Percentiles rank a stretch among this genome's conserved stretches.
Conservation (phyloP, 1,284 basidiomycete genomes). For the Microbotryum intermedium region DNA sequence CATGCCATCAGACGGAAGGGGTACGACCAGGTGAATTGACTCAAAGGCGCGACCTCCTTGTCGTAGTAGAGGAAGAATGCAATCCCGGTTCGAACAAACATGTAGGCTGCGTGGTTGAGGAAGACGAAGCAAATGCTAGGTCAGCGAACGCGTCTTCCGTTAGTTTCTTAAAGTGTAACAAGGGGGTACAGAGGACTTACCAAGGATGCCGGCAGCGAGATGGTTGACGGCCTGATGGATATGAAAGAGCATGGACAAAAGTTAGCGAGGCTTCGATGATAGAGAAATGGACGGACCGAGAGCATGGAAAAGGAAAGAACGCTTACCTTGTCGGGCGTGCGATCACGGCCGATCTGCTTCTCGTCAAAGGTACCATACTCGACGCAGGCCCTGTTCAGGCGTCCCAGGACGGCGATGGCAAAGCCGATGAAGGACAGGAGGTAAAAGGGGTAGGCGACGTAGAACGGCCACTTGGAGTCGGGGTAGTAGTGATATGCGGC, state of each 20-base stretch:
- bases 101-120: slow-evolving; percentile 6
- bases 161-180: no score
- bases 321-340: slow-evolving; percentile 17
- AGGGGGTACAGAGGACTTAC: not conserved
- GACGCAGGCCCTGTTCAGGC: slow-evolving; percentile 7
- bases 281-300: no score
- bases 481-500: not conserved
- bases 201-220: not conserved
- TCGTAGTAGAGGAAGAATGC: slow-evolving; percentile 11
- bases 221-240: no score
- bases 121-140: not conserved
- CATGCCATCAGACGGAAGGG: slow-evolving; percentile 13
- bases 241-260: no score
- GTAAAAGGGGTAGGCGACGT: slow-evolving; percentile 14
- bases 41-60: slow-evolving; percentile 1
- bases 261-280: no score
- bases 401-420: slow-evolving; percentile 3
- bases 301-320: no score
- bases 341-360: slow-evolving; percentile 17
- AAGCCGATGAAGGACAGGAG: slow-evolving; percentile 3
- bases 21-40: slow-evolving; percentile 1
- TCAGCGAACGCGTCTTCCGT: no score
- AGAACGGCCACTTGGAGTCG: slow-evolving; percentile 18
- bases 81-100: slow-evolving; percentile 13
- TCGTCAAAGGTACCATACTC: slow-evolving; percentile 15